Conservation (phyloP, 2,329 filamentous ascomycete genomes). For the Xylaria sp. region DNA sequence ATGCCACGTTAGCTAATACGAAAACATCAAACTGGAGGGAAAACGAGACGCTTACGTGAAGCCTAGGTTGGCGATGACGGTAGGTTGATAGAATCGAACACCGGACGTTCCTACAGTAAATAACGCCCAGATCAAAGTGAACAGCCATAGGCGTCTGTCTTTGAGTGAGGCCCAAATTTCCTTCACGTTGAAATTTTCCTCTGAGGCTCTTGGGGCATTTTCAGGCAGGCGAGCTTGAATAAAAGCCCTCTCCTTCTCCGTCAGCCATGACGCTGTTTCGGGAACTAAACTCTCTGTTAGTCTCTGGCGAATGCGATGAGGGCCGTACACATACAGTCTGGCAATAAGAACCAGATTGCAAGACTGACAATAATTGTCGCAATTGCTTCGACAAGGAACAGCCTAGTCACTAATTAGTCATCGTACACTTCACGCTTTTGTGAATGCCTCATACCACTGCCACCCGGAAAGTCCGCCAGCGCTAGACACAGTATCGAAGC, state of each 20-base stretch:
- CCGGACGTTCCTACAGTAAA: constrained; percentile 54
- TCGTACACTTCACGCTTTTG: not conserved
- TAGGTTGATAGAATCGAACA: constrained; percentile 50
- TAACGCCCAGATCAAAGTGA: constrained; percentile 52
- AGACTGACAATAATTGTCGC: constrained; percentile 53
- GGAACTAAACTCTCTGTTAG: constrained; percentile 33
- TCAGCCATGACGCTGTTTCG: constrained; percentile 40
- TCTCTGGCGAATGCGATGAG: too few relatives aligned
- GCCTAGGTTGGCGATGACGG: constrained; percentile 48
- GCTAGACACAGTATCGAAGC: constrained; percentile 37
- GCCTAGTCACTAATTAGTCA: constrained; percentile 35
- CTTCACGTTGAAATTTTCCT: constrained; percentile 47
- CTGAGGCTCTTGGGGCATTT: constrained; percentile 48
- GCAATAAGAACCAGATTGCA: constrained; percentile 57
- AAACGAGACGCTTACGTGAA: constrained; percentile 45
- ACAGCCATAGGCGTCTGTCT: constrained; percentile 51
- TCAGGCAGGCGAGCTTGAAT: constrained; percentile 49
- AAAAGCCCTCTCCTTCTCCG: constrained; percentile 49
- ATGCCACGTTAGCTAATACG: not conserved
- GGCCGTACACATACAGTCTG: constrained; percentile 51
- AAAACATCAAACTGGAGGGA: not conserved
- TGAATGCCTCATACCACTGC: constrained; percentile 35
- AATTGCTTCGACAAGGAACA: constrained; percentile 52
- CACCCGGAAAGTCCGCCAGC: constrained; percentile 39
- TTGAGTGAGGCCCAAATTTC: constrained; percentile 48